Conservation (phyloP, 257 asterid genomes). For the Echium plantagineum region DNA sequence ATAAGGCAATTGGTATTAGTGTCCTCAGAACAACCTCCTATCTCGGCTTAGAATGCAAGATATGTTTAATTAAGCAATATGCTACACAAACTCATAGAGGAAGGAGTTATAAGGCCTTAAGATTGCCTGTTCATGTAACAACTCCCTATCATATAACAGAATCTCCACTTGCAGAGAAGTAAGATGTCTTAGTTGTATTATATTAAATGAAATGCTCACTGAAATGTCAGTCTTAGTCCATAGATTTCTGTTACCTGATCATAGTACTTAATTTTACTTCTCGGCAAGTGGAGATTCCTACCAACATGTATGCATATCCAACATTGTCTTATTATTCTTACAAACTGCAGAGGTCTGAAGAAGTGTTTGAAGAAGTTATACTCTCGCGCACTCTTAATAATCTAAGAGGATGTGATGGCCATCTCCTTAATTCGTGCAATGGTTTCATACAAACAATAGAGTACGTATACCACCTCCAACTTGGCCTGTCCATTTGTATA, state of each 20-base stretch:
- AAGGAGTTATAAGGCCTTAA: not conserved
- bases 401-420: slow-evolving; percentile 41
- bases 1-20: not conserved
- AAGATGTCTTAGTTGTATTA: too few species aligned
- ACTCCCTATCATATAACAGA: too few species aligned
- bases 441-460: slow-evolving; percentile 66
- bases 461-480: slow-evolving; percentile 28
- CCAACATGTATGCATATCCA: not conserved
- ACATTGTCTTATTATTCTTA: slow-evolving; percentile 17
- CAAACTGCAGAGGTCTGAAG: slow-evolving; percentile 74
- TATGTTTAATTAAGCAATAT: not conserved
- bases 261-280: not conserved
- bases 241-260: not conserved
- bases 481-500: not conserved
- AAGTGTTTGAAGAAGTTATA: slow-evolving; percentile 82
- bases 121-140: not conserved
- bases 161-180: too few species aligned
- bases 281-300: not conserved
- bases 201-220: not conserved
- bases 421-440: slow-evolving; percentile 52
- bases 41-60: not conserved
- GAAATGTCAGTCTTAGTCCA: not conserved
- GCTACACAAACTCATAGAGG: not conserved
- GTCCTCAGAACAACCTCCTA: not conserved
- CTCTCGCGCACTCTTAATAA: slow-evolving; percentile 82